Conservation (phyloP, 164 flowering plant genomes). For the Kalanchoe fedtschenkoi region DNA sequence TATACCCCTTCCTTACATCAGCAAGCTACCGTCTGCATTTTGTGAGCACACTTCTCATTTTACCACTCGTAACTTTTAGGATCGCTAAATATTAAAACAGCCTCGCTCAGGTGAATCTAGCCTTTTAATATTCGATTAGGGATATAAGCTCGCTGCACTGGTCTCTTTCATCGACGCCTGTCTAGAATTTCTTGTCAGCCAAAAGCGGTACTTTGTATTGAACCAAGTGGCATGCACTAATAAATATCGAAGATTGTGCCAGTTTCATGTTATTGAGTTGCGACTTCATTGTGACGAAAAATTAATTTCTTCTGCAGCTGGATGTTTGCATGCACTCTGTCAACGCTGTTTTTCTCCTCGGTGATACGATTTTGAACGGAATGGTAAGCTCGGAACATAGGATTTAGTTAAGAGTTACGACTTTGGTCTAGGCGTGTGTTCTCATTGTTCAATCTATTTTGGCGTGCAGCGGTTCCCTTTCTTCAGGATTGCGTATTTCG, state of each 20-base stretch:
- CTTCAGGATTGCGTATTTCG: slow-evolving; percentile 7
- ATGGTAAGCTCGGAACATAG: neutral
- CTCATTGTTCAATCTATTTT: neutral
- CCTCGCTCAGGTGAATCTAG: neutral
- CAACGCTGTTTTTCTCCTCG: slow-evolving; percentile 6
- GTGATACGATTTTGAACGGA: slow-evolving; percentile 4
- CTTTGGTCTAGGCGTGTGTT: neutral
- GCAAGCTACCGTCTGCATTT: slow-evolving; percentile 2
- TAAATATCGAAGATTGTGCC: neutral
- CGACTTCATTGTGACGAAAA: neutral
- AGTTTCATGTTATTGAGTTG: neutral
- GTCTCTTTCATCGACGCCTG: too few relatives aligned
- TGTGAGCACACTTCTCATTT: slow-evolving; percentile 1
- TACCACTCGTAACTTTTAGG: neutral
- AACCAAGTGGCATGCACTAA: too few relatives aligned
- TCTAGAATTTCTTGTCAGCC: too few relatives aligned
- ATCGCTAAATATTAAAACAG: neutral
- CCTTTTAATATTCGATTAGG: neutral
- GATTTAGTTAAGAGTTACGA: neutral
- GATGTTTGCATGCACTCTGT: slow-evolving; percentile 7
- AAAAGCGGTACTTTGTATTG: too few relatives aligned
- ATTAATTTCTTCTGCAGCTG: neutral
- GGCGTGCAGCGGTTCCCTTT: slow-evolving; percentile 5
- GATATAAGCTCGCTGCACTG: too few relatives aligned
- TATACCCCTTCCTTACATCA: slow-evolving; percentile 6